Base-by-base conservation (phyloP, 805 yeast genomes). In the Jamesozyma rosinii region DNA sequence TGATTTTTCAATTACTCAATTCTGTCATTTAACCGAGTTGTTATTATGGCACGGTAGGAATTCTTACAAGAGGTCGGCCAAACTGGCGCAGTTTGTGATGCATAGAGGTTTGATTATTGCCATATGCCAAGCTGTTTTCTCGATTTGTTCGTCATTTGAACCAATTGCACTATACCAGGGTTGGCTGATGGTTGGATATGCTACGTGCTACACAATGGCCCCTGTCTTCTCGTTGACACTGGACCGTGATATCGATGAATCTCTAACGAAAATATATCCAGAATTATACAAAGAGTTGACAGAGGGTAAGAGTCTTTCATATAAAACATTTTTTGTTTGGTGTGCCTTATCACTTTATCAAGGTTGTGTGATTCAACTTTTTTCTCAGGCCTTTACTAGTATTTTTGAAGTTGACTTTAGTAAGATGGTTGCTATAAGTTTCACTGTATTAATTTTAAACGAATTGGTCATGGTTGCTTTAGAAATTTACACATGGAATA, bases 31-130 rank as follows among this genome's bases (percentile, higher is more conserved):
- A 48, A 83, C 95, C 34, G 86, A 87, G 53, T 71, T 92, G 41
- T 65, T 94, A 36, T 71, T 92, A 41, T 92, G 98, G 99, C 99
- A 92, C 62, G 99, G 99, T 8, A 76, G 99, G 60, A 92, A 94
- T 64, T 86, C 96, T 3, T 92, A 92, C 67, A 92, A 94, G 63
- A 72, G 97, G 55, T 84, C 95, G 34, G 95, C 98, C 1, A 92
- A 92, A 62, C 69, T 92, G 47, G 85, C 96, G 1, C 98, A 92
- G 61, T 90, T 92, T 67, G 88, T 92, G 38, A 92, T 92, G 58
- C 99, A 92, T 61, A 79, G 99, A 60, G 99, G 99, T 26, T 71
- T 92, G 41, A 74, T 92, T 35, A 90, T 92, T 41, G 85, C 95
- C 2, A 89, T 90, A 4, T 90, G 96, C 42, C 99, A 92, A 64